Evolutionary conservation across 768 basidiomycete genomes (phyloP), one percentile per base, ranked within the genome.

Genomic region (Xerocomus potaroensis): DNA sequence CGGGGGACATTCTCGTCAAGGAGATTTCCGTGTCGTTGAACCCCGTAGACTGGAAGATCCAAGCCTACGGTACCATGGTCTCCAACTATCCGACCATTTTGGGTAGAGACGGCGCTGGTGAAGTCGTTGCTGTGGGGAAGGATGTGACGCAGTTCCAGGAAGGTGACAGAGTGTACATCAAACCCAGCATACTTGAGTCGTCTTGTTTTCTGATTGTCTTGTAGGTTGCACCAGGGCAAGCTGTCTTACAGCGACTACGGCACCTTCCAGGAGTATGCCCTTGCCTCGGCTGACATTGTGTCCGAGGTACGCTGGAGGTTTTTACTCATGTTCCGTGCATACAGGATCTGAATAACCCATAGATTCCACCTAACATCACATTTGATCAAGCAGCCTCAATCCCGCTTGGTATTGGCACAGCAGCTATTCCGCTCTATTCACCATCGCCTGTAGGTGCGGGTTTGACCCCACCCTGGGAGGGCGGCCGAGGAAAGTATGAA

Each of bases 1-100:
- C 68, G 1, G 69, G 69, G 21, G 73, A 77, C 43, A 43, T 78
- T 27, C 64, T 78, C 36, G 61, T 77, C 53, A 72, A 70, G 51
- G 57, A 74, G 27, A 46, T 64, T 27, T 57, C 76, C 2, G 64
- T 72, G 0, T 69, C 63, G 8, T 49, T 78, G 18, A 76, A 78
- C 49, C 77, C 78, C 5, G 51, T 69, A 8, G 77, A 80, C 44
- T 62, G 62, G 62, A 65, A 57, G 41, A 52, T 62, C 8, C 62
- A 53, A 43, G 19, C 35, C 4, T 16, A 31, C 2, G 48, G 52
- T 5, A 0, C 39, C 16, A 2, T 47, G 14, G 33, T 21, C 8
- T 11, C 41, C 3, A 15, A 58, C 3, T 78, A 48, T 47, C 76
- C 75, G 1, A 55, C 59, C 14, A 53, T 72, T 36, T 41, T 70